Evolutionary conservation across 495 filamentous ascomycete species (phyloP).

Genomic region (Aspergillus bertholletiae): DNA sequence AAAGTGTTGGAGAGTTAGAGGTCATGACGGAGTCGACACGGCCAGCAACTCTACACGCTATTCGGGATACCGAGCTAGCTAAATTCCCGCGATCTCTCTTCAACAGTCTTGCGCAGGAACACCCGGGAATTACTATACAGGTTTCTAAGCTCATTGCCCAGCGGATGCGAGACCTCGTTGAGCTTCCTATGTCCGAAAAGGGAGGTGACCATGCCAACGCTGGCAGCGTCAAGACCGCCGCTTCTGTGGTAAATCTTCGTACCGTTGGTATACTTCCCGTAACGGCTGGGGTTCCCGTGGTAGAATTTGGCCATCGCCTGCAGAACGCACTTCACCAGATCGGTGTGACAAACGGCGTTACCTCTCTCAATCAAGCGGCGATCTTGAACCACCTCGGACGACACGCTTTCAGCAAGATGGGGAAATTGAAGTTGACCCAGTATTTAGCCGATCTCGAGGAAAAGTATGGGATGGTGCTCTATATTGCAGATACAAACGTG

Average conservation of each 20-base stretch:
- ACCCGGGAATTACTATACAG: constrained; percentile 97
- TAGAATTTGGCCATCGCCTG: constrained; percentile 90
- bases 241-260: constrained; percentile 85
- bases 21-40: constrained; percentile 92
- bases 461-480: constrained; percentile 92
- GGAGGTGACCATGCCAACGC: constrained; percentile 53
- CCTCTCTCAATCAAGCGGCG: constrained; percentile 86
- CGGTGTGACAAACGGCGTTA: constrained; percentile 83
- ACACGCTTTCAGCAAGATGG: constrained; percentile 96
- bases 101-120: constrained; percentile 94
- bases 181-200: constrained; percentile 71
- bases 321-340: constrained; percentile 85
- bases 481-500: constrained; percentile 95
- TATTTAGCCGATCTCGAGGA: constrained; percentile 97
- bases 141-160: constrained; percentile 98
- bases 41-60: constrained; percentile 88
- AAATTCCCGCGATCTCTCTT: constrained; percentile 95
- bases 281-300: constrained; percentile 85
- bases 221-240: constrained; percentile 63
- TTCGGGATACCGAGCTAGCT: constrained; percentile 92
- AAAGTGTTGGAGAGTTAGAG: constrained; percentile 95
- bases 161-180: constrained; percentile 84
- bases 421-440: constrained; percentile 91
- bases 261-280: constrained; percentile 92
- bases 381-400: constrained; percentile 92